Evolutionary conservation across 257 asterid genomes (phyloP).

Genomic region (Solanum habrochaites): DNA sequence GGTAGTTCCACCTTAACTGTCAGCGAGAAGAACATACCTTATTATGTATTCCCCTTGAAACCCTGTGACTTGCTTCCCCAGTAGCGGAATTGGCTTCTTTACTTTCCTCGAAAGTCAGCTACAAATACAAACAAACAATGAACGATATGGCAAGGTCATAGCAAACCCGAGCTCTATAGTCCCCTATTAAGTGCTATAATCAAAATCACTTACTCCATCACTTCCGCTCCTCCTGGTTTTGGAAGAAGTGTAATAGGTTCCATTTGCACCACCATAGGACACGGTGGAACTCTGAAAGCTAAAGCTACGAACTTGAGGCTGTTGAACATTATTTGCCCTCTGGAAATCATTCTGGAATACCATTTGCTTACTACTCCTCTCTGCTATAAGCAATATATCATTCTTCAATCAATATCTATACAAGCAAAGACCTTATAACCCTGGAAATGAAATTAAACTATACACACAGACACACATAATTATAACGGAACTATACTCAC

Average conservation of each 20-base stretch:
- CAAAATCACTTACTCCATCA: slow-evolving; percentile 63
- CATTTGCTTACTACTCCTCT: slow-evolving; percentile 42
- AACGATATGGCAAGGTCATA: not conserved
- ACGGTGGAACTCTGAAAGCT: slow-evolving; percentile 71
- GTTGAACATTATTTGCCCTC: slow-evolving; percentile 20
- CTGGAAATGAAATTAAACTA: not conserved
- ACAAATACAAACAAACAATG: slow-evolving; percentile 1
- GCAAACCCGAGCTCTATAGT: not conserved
- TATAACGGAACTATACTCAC: slow-evolving; percentile 13
- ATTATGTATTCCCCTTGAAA: slow-evolving; percentile 59
- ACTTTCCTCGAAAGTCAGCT: slow-evolving; percentile 73
- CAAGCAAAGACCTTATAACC: not conserved
- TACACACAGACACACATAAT: not conserved
- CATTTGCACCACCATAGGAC: slow-evolving; percentile 79
- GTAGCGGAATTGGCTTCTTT: slow-evolving; percentile 88
- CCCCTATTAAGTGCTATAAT: not conserved
- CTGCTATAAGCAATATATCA: slow-evolving; percentile 17
- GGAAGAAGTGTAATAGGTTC: slow-evolving; percentile 67
- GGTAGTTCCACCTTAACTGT: not conserved
- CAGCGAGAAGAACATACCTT: slow-evolving; percentile 32
- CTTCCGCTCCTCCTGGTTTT: slow-evolving; percentile 63
- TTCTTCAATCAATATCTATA: not conserved
- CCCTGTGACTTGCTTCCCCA: slow-evolving; percentile 70
- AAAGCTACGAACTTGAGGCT: slow-evolving; percentile 48
- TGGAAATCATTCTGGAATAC: slow-evolving; percentile 25